Base-by-base conservation (phyloP, 2,329 filamentous ascomycete species). In the Penicillium sp. region DNA sequence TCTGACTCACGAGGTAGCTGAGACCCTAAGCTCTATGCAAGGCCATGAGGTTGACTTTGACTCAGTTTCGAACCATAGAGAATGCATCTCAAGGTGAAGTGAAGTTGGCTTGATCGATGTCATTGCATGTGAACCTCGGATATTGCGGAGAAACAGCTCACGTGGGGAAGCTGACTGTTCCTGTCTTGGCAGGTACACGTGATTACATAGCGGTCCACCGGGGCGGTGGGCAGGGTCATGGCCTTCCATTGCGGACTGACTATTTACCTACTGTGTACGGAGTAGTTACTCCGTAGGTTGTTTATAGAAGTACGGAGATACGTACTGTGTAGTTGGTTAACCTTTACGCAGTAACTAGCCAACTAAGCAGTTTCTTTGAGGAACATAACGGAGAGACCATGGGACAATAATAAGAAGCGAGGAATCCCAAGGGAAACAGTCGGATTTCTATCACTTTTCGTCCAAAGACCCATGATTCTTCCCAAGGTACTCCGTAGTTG, bases 51-150 rank as follows among this genome's bases (percentile, higher is more conserved):
- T 48, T 49, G 34, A 12, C 43, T 29, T 13, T 3, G 18, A 37
- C 25, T 18, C 18, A 16, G 7, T 35, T 37, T 22, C 27, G 8
- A 43, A 38, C 25, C 18, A 25, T 36, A 37, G 34, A 44, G 44
- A 40, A 36, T 28, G 27, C 41, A 47, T 52, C 13, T 33, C 25
- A 49, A 29, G 31, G 31, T 12, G 28, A 49, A 42, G 22, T 31
- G 22, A 51, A 46, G 43, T 41, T 35, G 42, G 35, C 25, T 30
- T 18, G 29, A 19, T 13, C 19, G 41, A 16, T 27, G 59, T 61
- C 56, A 61, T 61, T 58, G 56, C 59, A 61, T 61, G 59, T 61
- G 56, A 60, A 61, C 59, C 59, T 61, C 59, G 59, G 49, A 49
- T 48, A 58, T 57, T 57, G 53, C 43, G 49, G 54, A 57, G 49